A percentile compares a stretch with the other conserved stretches of the same genome.
Evolutionary conservation across 2,329 filamentous ascomycete species (phyloP).

Genomic region (Talaromyces rugulosus): DNA sequence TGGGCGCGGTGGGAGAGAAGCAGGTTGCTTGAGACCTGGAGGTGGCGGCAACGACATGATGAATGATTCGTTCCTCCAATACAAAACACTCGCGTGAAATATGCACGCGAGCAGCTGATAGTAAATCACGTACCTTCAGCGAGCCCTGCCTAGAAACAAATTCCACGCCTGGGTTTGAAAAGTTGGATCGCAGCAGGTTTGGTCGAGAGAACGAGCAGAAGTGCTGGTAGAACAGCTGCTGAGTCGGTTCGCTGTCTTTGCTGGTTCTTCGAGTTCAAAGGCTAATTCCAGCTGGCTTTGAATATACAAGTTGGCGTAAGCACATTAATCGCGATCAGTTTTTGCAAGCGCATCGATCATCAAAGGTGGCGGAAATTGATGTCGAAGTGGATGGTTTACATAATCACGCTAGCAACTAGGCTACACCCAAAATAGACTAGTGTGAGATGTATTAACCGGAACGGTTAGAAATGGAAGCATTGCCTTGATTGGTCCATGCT

Average conservation of each 20-base stretch:
- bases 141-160: conserved; percentile 21
- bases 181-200: background rate
- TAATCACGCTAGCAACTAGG: background rate
- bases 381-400: background rate
- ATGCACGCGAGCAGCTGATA: conserved; percentile 22
- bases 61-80: conserved; percentile 41
- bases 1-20: conserved; percentile 72
- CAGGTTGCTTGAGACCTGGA: conserved; percentile 64
- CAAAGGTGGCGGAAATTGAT: background rate
- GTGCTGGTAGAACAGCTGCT: background rate
- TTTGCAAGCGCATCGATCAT: background rate
- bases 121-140: conserved; percentile 40
- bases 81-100: conserved; percentile 13
- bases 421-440: background rate
- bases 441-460: background rate
- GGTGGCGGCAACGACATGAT: conserved; percentile 81
- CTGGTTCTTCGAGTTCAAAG: background rate
- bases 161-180: background rate
- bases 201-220: background rate
- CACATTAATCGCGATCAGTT: background rate
- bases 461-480: background rate
- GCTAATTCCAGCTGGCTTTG: background rate
- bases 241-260: background rate
- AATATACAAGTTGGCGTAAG: background rate
- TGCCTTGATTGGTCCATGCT: background rate